These are phyloP conservation scores for Camelina sativa DNA, from an alignment of 345 rosid species.

Conservation along the genomic window DNA sequence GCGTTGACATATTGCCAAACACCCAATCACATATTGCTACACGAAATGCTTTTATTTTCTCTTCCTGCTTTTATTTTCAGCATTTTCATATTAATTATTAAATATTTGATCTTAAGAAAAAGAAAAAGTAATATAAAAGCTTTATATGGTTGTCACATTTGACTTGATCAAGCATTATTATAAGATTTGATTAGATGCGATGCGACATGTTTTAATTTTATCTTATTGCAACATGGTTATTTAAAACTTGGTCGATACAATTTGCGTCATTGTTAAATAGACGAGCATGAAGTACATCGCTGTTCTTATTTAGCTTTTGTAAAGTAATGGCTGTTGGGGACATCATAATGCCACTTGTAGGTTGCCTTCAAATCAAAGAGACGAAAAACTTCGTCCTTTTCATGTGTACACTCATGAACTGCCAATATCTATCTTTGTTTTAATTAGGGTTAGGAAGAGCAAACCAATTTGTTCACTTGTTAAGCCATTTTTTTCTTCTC, in stretches of 20 bases:
- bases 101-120: not conserved
- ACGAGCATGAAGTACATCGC: slow-evolving; percentile 10
- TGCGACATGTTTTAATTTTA: not conserved
- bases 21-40: too few relatives aligned
- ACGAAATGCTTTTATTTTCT: too few relatives aligned
- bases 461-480: slow-evolving; percentile 12
- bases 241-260: not conserved
- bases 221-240: slow-evolving; percentile 11
- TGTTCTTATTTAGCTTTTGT: not conserved
- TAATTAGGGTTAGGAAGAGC: not conserved
- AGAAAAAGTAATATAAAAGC: not conserved
- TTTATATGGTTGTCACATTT: not conserved
- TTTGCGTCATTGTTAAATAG: slow-evolving; percentile 6
- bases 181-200: slow-evolving; percentile 4
- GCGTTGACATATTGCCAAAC: too few relatives aligned
- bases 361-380: slow-evolving; percentile 6
- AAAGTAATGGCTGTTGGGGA: slow-evolving; percentile 1
- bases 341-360: slow-evolving; percentile 3
- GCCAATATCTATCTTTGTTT: not conserved
- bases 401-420: not conserved
- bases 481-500: not conserved
- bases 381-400: not conserved
- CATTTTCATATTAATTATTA: too few relatives aligned
- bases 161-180: not conserved
- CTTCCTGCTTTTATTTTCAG: too few relatives aligned